Percentiles rank a stretch among this genome's conserved stretches.
phyloP scores from a whole-genome alignment of 1,139 yeast species.

The Scheffersomyces stambukii region DNA sequence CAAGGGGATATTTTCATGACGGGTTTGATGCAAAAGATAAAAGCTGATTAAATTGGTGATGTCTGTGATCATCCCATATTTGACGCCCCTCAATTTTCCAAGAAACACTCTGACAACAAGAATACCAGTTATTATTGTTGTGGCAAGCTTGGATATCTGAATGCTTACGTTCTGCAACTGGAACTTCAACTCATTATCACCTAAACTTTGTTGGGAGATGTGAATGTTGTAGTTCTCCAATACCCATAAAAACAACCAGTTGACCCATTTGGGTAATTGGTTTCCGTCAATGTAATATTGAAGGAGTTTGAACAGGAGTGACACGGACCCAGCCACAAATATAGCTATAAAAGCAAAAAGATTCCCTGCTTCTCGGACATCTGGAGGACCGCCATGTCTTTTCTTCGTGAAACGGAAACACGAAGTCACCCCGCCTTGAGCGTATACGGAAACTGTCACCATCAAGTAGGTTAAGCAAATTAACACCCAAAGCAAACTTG shows the following conservation, averaged over 20 bases:
- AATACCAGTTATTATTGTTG: constrained; percentile 17
- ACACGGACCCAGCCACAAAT: constrained; percentile 34
- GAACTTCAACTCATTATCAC: constrained; percentile 17
- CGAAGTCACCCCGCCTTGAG: constrained; percentile 24
- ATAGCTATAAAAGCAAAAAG: constrained; percentile 34
- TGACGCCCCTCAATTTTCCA: constrained; percentile 21
- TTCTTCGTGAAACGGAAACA: constrained; percentile 4
- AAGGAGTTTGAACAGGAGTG: constrained; percentile 55
- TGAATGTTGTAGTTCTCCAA: constrained; percentile 21
- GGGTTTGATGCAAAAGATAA: constrained; percentile 66
- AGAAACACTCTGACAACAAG: constrained; percentile 21
- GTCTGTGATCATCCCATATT: constrained; percentile 34
- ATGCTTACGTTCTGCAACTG: constrained; percentile 23
- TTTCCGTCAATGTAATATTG: constrained; percentile 57
- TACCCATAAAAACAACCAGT: constrained; percentile 27
- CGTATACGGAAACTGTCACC: constrained; percentile 17
- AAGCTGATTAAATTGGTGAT: constrained; percentile 44
- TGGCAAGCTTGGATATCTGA: constrained; percentile 25
- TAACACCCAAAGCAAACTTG: constrained; percentile 42
- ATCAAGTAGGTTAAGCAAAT: constrained; percentile 37
- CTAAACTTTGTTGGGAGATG: no score
- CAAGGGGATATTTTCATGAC: constrained; percentile 65
- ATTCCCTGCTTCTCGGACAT: constrained; percentile 18
- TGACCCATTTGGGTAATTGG: constrained; percentile 36
- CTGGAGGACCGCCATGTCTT: constrained; percentile 2